Base-by-base conservation (phyloP, 345 rosid species). In the Syzygium grande region DNA sequence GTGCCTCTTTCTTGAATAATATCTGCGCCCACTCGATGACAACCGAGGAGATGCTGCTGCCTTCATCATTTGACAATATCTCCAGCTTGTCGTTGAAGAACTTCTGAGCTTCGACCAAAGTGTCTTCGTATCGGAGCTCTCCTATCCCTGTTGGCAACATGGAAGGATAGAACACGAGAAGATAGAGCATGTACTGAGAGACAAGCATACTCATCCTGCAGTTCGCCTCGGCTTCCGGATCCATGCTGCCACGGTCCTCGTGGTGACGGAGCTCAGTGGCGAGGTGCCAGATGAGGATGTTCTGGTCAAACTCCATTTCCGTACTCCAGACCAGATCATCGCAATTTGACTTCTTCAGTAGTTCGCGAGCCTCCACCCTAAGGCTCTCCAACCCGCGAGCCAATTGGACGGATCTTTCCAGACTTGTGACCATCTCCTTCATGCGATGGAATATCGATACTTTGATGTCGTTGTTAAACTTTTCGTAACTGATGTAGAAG, bases 241-340 rank as follows among this genome's bases (percentile, higher is more conserved):
- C 21, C 77, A 63, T 34, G 34, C 4, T 14, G 77, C 1, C 21
- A 12, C n/a, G 9, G 61, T 56, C 61, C 10, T 23, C 61, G 25
- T 56, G 25, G 61, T 56, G 61, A 56, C 61, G 10, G 9, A 87
- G 65, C 73, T 87, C 88, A 16, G 87, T 89, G 49, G 87, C 90
- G 23, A 89, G 87, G 83, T 89, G 90, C 90, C 90, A 89, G 10
- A 87, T 4, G 59, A 89, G 84, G 85, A 89, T 54, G 80, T 88
- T 87, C n/a, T 87, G 54, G 56, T 89, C 87, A 51, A 89, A 89
- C 41, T 87, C 90, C 3, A 34, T 15, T 1, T 89, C 85, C 27
- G 41, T 7, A 84, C 84, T 89, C 87, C 85, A 87, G 4, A 41
- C 13, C 53, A 86, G 61, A 56, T 56, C 2, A 23, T 23, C 61